A percentile compares a stretch with the other conserved stretches of the same genome.
Evolutionary conservation across 2,329 filamentous ascomycete genomes (phyloP).

Genomic region (Zelopaecilomyces penicillatus): DNA sequence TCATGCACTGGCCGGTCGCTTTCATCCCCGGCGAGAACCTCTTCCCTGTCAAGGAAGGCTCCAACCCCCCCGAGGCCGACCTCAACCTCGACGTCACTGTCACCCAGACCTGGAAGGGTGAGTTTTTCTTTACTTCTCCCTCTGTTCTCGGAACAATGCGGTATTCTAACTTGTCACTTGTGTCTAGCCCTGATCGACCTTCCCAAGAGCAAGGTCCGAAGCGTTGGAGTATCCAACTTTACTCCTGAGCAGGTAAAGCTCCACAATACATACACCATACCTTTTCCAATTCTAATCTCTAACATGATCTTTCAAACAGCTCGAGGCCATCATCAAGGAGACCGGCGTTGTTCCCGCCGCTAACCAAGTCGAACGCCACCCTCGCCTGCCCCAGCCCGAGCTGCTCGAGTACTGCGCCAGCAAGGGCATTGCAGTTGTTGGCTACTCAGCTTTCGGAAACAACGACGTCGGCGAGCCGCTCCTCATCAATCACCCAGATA

Average conservation of each 20-base stretch:
- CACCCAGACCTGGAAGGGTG: constrained; percentile 34
- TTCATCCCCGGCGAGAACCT: constrained; percentile 32
- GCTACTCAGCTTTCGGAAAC: constrained; percentile 50
- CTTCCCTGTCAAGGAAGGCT: constrained; percentile 34
- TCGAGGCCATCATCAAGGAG: constrained; percentile 47
- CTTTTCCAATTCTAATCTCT: background rate
- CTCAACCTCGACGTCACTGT: constrained; percentile 36
- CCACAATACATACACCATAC: too few relatives aligned
- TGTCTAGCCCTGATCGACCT: constrained; percentile 41
- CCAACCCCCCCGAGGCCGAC: constrained; percentile 20
- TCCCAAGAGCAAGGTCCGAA: constrained; percentile 51
- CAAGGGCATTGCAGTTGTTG: constrained; percentile 57
- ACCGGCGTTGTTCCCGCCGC: constrained; percentile 51
- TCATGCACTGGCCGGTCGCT: constrained; percentile 56
- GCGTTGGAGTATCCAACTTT: constrained; percentile 69
- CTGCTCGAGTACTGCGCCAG: constrained; percentile 51
- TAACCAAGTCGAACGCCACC: constrained; percentile 64
- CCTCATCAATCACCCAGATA: constrained; percentile 47
- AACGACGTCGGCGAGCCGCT: constrained; percentile 36
- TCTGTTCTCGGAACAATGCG: too few relatives aligned
- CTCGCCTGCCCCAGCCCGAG: constrained; percentile 47
- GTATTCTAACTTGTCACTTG: background rate
- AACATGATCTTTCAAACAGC: constrained; percentile 34
- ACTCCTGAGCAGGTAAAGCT: constrained; percentile 23
- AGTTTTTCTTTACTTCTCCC: background rate